phyloP scores from a whole-genome alignment of 768 basidiomycete species.

The Russula earlei region DNA sequence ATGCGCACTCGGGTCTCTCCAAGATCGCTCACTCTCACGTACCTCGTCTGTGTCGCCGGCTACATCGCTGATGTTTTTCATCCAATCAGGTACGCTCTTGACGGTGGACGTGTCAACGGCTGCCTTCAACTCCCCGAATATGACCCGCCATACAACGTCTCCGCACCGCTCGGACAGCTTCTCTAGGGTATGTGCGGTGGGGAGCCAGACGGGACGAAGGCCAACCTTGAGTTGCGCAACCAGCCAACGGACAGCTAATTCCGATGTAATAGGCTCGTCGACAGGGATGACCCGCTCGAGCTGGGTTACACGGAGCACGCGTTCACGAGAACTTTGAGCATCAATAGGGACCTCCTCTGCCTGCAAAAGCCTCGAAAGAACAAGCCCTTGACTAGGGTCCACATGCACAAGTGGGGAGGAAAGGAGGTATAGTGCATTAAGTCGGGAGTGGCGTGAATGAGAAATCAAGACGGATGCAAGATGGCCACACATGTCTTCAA shows the following conservation, averaged over 20 bases:
- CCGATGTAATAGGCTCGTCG: constrained; percentile 47
- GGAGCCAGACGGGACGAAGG: constrained; percentile 81
- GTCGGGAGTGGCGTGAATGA: constrained; percentile 57
- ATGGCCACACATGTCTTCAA: constrained; percentile 42
- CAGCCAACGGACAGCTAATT: constrained; percentile 63
- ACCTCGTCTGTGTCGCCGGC: constrained; percentile 26
- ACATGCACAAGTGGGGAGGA: constrained; percentile 40
- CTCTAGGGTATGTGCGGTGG: constrained; percentile 61
- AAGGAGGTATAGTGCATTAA: constrained; percentile 56
- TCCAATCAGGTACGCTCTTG: constrained; percentile 25
- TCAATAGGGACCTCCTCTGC: constrained; percentile 78
- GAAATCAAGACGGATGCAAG: constrained; percentile 56
- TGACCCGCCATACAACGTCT: constrained; percentile 58
- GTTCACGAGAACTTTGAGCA: constrained; percentile 73
- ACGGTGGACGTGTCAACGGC: constrained; percentile 19
- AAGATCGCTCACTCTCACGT: constrained; percentile 63
- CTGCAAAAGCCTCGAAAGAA: constrained; percentile 57
- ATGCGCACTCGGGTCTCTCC: constrained; percentile 69
- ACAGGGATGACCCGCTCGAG: constrained; percentile 52
- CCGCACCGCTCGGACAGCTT: constrained; percentile 45
- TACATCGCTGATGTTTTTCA: constrained; percentile 14
- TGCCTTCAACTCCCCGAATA: constrained; percentile 53
- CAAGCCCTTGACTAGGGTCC: constrained; percentile 38
- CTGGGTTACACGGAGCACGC: constrained; percentile 67
- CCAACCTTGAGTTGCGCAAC: constrained; percentile 89